Base-by-base conservation (phyloP, 495 filamentous ascomycete species). In the Aspergillus steynii region DNA sequence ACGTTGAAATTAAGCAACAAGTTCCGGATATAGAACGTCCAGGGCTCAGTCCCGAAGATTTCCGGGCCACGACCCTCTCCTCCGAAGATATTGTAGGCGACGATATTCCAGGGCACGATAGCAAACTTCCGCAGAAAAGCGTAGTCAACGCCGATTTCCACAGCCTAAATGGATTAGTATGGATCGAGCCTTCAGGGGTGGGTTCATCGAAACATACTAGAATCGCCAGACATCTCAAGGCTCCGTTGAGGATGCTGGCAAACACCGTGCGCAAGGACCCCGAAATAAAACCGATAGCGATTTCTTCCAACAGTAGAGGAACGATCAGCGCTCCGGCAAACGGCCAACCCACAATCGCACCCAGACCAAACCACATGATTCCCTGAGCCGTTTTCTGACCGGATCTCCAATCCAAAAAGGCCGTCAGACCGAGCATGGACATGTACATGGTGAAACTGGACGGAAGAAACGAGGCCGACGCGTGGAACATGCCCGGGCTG, bases 371-470 rank as follows among this genome's bases (percentile, higher is more conserved):
- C 89, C 90, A 97, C 77, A 90, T 88, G 54, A 98, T 91, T 25
- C 91, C 94, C 72, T 86, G 80, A 0, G 89, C 88, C 0, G 90
- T 94, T 68, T 87, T 89, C 53, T 89, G 79, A 0, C 90, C 89
- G 4, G 86, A 85, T 46, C 83, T 84, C 82, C 88, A 90, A 71
- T 95, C 89, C 81, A 99, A 86, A 72, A 99, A 98, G 3, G 90
- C 85, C 14, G 92, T 86, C 61, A 92, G 83, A 2, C 92, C 96
- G 20, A 97, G 78, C 84, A 94, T 95, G 9, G 87, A 87, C 50
- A 86, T 91, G 70, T 96, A 97, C 96, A 98, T 99, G 47, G 95
- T 91, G 68, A 98, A 98, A 65, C 91, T 96, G 20, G 92, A 96
- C 3, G 96, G 96, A 6, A 99, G 84, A 70, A 90, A 98, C 29